Evolutionary conservation across 164 flowering plant genomes (phyloP).

Genomic region (Malania oleifera): DNA sequence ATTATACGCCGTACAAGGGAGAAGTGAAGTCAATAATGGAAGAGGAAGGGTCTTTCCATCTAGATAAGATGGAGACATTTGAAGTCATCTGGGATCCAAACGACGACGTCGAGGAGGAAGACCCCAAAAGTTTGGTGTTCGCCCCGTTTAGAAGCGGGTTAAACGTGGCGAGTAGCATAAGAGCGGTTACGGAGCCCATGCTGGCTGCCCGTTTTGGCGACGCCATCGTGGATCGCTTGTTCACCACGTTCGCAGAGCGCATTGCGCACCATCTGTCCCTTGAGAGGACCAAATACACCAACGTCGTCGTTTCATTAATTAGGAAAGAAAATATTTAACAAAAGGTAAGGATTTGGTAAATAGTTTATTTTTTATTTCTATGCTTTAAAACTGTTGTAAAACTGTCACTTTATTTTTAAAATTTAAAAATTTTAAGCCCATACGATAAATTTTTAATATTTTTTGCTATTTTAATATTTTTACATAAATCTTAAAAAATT

Average conservation of each 20-base stretch:
- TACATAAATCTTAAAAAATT: too few relatives aligned
- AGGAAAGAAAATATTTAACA: too few relatives aligned
- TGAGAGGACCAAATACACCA: neutral
- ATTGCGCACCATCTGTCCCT: neutral
- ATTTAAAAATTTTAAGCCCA: too few relatives aligned
- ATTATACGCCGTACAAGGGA: neutral
- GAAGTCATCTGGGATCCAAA: neutral
- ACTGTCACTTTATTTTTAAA: too few relatives aligned
- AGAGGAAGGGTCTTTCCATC: constrained; percentile 3
- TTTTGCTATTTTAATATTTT: too few relatives aligned
- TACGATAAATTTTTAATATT: too few relatives aligned
- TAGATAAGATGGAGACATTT: neutral
- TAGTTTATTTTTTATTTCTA: too few relatives aligned
- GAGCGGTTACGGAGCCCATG: constrained; percentile 9
- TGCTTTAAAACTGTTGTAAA: too few relatives aligned
- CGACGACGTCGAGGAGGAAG: neutral
- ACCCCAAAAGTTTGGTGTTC: neutral
- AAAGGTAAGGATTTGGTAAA: too few relatives aligned
- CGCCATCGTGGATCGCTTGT: neutral
- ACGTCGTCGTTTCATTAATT: neutral
- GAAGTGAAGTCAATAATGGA: neutral
- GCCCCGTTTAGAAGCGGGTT: neutral
- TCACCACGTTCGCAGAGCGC: neutral
- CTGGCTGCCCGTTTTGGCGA: constrained; percentile 3
- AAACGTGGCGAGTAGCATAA: neutral